phyloP scores from a whole-genome alignment of 1,139 yeast genomes.

The Blastobotrys niveus region DNA sequence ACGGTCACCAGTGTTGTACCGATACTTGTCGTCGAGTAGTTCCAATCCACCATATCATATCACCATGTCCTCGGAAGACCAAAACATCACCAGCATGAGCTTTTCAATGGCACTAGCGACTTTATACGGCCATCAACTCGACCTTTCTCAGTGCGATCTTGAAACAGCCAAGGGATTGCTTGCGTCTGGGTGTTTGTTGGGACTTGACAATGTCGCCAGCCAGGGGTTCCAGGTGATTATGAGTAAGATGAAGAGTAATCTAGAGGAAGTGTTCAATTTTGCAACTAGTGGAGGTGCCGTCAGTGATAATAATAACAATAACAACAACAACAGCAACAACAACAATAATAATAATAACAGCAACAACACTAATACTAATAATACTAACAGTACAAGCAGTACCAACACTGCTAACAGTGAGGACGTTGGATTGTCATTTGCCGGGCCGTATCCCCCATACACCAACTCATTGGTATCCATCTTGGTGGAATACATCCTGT shows the following conservation, averaged over 20 bases:
- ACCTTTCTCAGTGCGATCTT: conserved; percentile 23
- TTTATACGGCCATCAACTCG: conserved; percentile 32
- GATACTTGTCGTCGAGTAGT: conserved; percentile 24
- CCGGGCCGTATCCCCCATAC: conserved; percentile 35
- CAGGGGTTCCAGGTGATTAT: conserved; percentile 27
- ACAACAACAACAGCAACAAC: not conserved
- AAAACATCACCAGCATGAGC: conserved; percentile 41
- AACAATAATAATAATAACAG: not conserved
- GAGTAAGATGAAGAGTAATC: conserved; percentile 21
- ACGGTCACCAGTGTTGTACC: conserved; percentile 33
- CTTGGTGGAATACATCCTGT: conserved; percentile 26
- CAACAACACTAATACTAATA: too few species aligned
- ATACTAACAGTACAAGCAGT: too few species aligned
- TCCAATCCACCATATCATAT: conserved; percentile 46
- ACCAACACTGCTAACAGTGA: conserved; percentile 12
- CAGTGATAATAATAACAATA: not conserved
- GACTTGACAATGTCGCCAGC: conserved; percentile 28
- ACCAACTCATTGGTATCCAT: conserved; percentile 26
- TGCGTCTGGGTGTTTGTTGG: conserved; percentile 31
- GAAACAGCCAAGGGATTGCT: conserved; percentile 29
- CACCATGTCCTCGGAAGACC: conserved; percentile 49
- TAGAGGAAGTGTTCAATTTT: conserved; percentile 26
- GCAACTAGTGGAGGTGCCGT: conserved; percentile 17
- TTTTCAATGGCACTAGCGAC: conserved; percentile 34
- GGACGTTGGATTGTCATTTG: conserved; percentile 21